Evolutionary conservation across 306 rosid species (phyloP), one percentile per base, ranked within the genome.

Genomic region (Adenanthera pavonina): DNA sequence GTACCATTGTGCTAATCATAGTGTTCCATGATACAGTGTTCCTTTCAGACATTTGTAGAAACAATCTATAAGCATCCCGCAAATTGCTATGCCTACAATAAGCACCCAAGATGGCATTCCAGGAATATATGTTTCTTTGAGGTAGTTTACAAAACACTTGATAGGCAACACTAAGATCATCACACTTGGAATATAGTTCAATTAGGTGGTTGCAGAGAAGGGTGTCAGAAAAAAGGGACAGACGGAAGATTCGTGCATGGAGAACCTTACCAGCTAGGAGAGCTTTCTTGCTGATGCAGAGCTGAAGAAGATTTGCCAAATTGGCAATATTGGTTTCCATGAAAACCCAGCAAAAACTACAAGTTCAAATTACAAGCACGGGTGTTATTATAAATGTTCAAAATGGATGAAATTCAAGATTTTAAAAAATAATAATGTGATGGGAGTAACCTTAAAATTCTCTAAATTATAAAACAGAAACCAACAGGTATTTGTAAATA

Each of bases 1-100:
- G 87, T 2, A 85, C 85, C 76, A 92, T 86, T 25, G 94, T 77
- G 68, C 86, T 85, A 19, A 92, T 89, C 35, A 91, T 36, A 33
- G 90, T 86, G 81, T 92, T 92, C 87, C 93, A 80, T 0, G 97
- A 91, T 8, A 92, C 94, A 0, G 86, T 79, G 73, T 91, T 92
- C 75, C 94, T 79, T 71, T 91, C 89, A 3, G 97, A 94, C 91
- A 92, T 91, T 75, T 59, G 75, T 7, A 82, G 78, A 72, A 92
- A 92, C 78, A 92, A 53, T 11, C 81, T 78, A 16, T 85, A 84
- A 0, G 92, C 90, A 17, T 61, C 65, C 40, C 47, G 76, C 20
- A 92, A 47, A 20, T 81, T 73, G 43, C 84, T 78, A 33, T 80
- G 52, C 72, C 87, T 91, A 75, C 91, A 92, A 20, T 41, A 76